Evolutionary conservation across 768 basidiomycete species (phyloP).

Genomic region (Jaapia argillacea): DNA sequence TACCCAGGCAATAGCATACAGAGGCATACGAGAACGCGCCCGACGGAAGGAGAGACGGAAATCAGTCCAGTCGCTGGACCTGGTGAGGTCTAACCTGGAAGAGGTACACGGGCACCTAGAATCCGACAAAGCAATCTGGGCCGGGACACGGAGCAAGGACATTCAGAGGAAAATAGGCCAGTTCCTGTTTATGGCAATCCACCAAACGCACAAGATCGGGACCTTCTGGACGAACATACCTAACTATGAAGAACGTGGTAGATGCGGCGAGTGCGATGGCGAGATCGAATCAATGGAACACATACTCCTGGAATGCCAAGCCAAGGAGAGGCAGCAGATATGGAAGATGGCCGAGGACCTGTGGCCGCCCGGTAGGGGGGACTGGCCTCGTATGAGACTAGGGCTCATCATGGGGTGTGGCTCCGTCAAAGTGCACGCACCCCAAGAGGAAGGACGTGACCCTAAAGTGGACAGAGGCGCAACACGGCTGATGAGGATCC

Average conservation of each 20-base stretch:
- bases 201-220: not conserved
- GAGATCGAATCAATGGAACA: not conserved
- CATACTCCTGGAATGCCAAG: not conserved
- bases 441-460: not conserved
- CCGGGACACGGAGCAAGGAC: not conserved
- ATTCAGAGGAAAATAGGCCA: not conserved
- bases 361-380: not conserved
- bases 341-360: not conserved
- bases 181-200: not conserved
- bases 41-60: not conserved
- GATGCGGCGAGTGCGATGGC: not conserved
- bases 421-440: not conserved
- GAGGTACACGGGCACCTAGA: not conserved
- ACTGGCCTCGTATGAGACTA: not conserved
- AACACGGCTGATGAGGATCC: constrained; percentile 12
- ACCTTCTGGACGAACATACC: not conserved
- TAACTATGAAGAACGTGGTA: not conserved
- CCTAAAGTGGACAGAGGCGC: not conserved
- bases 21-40: not conserved
- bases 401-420: not conserved
- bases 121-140: not conserved
- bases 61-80: not conserved
- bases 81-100: not conserved
- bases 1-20: constrained; percentile 11
- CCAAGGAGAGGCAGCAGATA: not conserved